Evolutionary conservation across 257 asterid species (phyloP).

Genomic region (Fraxinus excelsior): DNA sequence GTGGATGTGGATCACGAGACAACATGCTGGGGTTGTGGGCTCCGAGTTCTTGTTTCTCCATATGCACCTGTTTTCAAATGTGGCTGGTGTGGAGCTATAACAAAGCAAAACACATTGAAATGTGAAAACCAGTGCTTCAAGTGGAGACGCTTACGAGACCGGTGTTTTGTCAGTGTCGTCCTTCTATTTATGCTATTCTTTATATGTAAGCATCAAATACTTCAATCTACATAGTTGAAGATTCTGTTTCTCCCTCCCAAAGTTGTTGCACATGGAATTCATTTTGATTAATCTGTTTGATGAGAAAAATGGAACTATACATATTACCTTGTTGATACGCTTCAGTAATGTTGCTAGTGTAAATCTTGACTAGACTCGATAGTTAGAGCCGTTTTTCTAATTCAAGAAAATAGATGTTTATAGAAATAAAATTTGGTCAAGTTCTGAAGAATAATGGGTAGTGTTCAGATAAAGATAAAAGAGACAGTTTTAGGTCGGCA

Average conservation of each 20-base stretch:
- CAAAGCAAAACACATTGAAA: slow-evolving; percentile 52
- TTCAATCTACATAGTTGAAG: background rate
- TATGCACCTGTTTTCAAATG: slow-evolving; percentile 71
- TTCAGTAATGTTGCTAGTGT: background rate
- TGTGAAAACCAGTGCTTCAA: slow-evolving; percentile 43
- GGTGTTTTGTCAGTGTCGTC: slow-evolving; percentile 62
- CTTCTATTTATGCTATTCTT: slow-evolving; percentile 65
- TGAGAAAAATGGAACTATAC: background rate
- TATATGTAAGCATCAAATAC: slow-evolving; percentile 64
- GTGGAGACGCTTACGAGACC: slow-evolving; percentile 76
- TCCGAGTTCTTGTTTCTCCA: slow-evolving; percentile 75
- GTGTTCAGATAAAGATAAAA: background rate
- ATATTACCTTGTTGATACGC: background rate
- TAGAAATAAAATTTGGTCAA: background rate
- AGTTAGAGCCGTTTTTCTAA: background rate
- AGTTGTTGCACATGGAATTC: background rate
- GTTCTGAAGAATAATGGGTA: background rate
- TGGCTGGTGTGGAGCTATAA: slow-evolving; percentile 98
- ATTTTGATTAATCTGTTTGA: background rate
- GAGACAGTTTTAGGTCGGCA: background rate
- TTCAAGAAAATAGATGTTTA: background rate
- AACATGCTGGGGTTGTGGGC: slow-evolving; percentile 96
- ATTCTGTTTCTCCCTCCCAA: slow-evolving; percentile 9
- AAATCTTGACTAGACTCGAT: background rate
- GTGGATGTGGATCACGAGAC: slow-evolving; percentile 64